phyloP scores from a whole-genome alignment of 2,329 filamentous ascomycete genomes.

The Sporothrix sp. region DNA sequence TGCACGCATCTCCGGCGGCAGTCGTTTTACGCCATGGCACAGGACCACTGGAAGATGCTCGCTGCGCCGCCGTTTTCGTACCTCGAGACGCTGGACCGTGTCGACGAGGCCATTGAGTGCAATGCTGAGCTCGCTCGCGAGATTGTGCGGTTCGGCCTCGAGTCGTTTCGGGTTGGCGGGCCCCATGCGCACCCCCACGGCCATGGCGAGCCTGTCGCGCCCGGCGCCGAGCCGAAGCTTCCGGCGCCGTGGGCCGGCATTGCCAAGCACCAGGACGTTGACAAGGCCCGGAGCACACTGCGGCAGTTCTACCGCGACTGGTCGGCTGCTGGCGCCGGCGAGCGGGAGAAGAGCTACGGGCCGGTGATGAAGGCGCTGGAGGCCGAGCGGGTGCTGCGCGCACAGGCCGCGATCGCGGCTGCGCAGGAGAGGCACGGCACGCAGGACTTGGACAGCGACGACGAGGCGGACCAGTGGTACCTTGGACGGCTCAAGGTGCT shows the following conservation, averaged over 20 bases:
- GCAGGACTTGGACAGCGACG: neutral
- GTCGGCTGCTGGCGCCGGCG: slow-evolving; percentile 64
- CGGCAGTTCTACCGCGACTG: slow-evolving; percentile 94
- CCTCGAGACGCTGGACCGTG: slow-evolving; percentile 63
- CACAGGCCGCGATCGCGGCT: slow-evolving; percentile 10
- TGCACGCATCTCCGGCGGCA: slow-evolving; percentile 83
- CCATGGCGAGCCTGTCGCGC: neutral
- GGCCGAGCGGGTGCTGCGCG: slow-evolving; percentile 29
- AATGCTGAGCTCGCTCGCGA: slow-evolving; percentile 76
- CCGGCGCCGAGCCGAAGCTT: slow-evolving; percentile 34
- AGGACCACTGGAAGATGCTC: slow-evolving; percentile 73
- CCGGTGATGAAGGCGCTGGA: slow-evolving; percentile 61
- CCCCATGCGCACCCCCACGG: neutral
- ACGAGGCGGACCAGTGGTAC: slow-evolving; percentile 11
- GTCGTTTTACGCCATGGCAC: slow-evolving; percentile 84
- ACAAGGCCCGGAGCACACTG: slow-evolving; percentile 86
- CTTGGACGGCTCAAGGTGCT: slow-evolving; percentile 53
- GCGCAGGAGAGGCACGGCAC: slow-evolving; percentile 6
- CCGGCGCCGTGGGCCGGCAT: slow-evolving; percentile 56
- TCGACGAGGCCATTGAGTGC: slow-evolving; percentile 79
- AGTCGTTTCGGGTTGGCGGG: slow-evolving; percentile 49
- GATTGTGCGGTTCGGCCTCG: slow-evolving; percentile 62
- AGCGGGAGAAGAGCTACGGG: slow-evolving; percentile 67
- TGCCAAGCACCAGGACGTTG: slow-evolving; percentile 65
- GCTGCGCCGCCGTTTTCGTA: slow-evolving; percentile 74